Evolutionary conservation across 495 filamentous ascomycete species (phyloP).

Genomic region (Clohesyomyces aquaticus): DNA sequence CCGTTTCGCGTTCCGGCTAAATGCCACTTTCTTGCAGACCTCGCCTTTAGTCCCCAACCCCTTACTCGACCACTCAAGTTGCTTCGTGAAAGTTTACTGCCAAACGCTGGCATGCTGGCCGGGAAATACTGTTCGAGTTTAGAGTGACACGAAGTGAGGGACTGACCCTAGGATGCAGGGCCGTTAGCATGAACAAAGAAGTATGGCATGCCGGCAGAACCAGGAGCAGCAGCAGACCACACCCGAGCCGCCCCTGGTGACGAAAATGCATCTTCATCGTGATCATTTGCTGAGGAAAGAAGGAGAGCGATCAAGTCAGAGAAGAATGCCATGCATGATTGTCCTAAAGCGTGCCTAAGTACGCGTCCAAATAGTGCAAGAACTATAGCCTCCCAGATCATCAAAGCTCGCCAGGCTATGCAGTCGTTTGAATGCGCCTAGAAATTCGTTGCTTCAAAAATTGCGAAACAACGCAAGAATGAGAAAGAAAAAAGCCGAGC

Average conservation of each 20-base stretch:
- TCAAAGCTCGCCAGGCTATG: conserved; percentile 9
- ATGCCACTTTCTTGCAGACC: neutral
- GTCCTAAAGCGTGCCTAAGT: conserved; percentile 2
- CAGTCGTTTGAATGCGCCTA: conserved; percentile 4
- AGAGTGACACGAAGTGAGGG: neutral
- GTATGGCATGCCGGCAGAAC: neutral
- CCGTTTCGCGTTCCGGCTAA: conserved; percentile 9
- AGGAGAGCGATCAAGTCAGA: too few relatives aligned
- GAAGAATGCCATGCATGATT: conserved; percentile 9
- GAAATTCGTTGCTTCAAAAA: neutral
- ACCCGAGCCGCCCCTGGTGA: conserved; percentile 2
- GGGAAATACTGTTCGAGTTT: neutral
- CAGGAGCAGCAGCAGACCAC: neutral
- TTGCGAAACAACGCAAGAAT: neutral
- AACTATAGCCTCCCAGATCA: conserved; percentile 21
- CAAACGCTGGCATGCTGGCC: neutral
- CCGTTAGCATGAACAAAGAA: neutral
- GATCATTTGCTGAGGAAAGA: conserved; percentile 4
- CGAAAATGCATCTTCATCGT: conserved; percentile 2
- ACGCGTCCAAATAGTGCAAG: conserved; percentile 25
- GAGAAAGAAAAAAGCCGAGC: conserved; percentile 4
- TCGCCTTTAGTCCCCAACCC: conserved; percentile 1
- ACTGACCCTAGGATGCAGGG: neutral
- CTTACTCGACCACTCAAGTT: neutral
- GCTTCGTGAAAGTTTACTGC: neutral